Conservation (phyloP, 2,329 filamentous ascomycete genomes). For the Aaosphaeria pasadenensis region DNA sequence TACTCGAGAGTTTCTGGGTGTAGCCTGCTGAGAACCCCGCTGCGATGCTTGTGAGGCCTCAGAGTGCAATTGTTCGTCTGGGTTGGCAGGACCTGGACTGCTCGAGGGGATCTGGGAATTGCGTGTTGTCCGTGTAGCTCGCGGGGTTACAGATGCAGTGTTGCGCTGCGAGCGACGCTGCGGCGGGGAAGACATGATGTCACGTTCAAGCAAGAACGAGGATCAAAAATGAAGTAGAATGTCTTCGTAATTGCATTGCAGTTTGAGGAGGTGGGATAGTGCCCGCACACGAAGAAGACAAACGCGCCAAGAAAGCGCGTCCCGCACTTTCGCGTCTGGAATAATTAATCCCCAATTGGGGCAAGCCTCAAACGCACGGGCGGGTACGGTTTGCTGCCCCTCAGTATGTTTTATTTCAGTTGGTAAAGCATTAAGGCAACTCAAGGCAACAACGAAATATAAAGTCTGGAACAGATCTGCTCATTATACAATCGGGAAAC, state of each 20-base stretch:
- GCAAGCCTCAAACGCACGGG: too few species aligned
- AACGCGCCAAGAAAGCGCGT: not conserved
- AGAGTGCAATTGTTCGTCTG: conserved; percentile 42
- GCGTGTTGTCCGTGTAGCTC: conserved; percentile 51
- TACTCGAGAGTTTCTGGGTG: conserved; percentile 46
- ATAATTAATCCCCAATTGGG: too few species aligned
- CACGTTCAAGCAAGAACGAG: not conserved
- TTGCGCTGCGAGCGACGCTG: conserved; percentile 54
- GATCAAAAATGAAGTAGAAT: conserved; percentile 1
- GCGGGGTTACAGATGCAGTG: conserved; percentile 55
- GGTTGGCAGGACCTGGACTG: conserved; percentile 43
- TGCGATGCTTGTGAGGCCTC: conserved; percentile 41
- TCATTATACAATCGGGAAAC: not conserved
- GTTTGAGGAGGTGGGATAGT: conserved; percentile 11
- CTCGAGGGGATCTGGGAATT: conserved; percentile 55
- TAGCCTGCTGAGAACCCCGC: conserved; percentile 40
- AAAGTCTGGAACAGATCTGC: not conserved
- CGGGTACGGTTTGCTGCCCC: too few species aligned
- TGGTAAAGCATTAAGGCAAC: not conserved
- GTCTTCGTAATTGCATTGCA: not conserved
- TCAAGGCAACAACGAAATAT: not conserved
- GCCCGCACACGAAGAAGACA: not conserved
- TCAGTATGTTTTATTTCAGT: too few species aligned
- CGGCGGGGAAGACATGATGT: conserved; percentile 61
- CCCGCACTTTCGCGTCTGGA: not conserved